Percentiles rank a stretch among this genome's conserved stretches.
Evolutionary conservation across 495 filamentous ascomycete genomes (phyloP).

Genomic region (Aspergillus leporis): DNA sequence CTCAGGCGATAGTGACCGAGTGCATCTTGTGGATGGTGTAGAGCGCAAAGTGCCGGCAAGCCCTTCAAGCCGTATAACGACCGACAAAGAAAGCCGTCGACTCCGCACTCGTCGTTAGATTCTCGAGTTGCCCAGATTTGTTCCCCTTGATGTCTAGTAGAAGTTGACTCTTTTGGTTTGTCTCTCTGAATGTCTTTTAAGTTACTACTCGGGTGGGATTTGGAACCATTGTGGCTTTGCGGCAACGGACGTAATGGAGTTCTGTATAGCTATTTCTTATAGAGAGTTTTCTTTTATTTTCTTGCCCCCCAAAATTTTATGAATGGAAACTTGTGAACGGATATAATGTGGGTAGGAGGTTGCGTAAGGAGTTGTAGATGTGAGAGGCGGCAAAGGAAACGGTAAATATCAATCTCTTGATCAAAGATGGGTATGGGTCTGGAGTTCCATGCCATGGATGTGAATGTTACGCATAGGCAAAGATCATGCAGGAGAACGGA

Average conservation of each 20-base stretch:
- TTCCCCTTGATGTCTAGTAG: conserved; percentile 9
- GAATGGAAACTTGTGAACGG: background rate
- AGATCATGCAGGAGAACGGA: too few species aligned
- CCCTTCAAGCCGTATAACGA: conserved; percentile 17
- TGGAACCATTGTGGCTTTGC: conserved; percentile 9
- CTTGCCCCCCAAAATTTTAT: background rate
- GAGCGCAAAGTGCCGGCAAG: conserved; percentile 30
- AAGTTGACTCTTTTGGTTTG: conserved; percentile 5
- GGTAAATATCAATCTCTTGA: too few species aligned
- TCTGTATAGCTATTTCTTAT: conserved; percentile 9
- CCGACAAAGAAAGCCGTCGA: conserved; percentile 24
- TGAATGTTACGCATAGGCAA: too few species aligned
- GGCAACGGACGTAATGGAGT: conserved; percentile 20
- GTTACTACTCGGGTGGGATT: conserved; percentile 11
- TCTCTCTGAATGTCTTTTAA: conserved; percentile 2
- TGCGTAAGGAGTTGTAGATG: too few species aligned
- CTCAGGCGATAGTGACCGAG: conserved; percentile 32
- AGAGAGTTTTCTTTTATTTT: background rate
- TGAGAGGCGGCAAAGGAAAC: too few species aligned
- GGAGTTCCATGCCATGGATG: too few species aligned
- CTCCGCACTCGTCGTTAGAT: conserved; percentile 25
- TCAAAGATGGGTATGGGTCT: too few species aligned
- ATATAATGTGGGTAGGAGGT: too few species aligned
- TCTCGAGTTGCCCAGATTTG: conserved; percentile 6
- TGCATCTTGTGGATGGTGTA: conserved; percentile 36